Conservation (phyloP, 768 basidiomycete species). For the Rhizopogon vulgaris region DNA sequence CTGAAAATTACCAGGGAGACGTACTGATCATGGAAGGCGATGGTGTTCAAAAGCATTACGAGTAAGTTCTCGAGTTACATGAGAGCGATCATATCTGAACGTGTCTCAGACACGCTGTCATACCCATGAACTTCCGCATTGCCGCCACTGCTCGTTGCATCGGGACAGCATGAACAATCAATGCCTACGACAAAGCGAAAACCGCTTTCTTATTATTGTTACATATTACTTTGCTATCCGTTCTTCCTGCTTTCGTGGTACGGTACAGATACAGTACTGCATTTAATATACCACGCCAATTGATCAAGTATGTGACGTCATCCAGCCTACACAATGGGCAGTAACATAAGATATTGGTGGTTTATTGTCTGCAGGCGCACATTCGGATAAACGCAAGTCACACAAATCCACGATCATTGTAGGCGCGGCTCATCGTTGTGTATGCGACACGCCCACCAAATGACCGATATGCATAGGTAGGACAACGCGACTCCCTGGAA, state of each 20-base stretch:
- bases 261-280: background rate
- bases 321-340: no score
- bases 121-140: constrained; percentile 70
- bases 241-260: background rate
- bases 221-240: background rate
- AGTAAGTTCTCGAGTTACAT: constrained; percentile 37
- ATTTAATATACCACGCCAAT: background rate
- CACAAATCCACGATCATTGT: no score
- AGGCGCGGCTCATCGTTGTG: no score
- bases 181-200: background rate
- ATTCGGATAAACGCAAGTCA: no score
- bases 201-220: background rate
- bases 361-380: no score
- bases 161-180: constrained; percentile 21
- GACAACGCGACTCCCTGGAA: no score
- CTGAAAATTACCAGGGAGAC: constrained; percentile 50
- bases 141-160: constrained; percentile 76
- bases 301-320: background rate
- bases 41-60: constrained; percentile 61
- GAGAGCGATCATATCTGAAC: constrained; percentile 8
- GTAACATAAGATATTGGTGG: no score
- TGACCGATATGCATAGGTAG: no score
- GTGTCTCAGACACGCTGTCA: constrained; percentile 59
- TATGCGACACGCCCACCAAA: no score
- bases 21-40: constrained; percentile 73